Base-by-base conservation (phyloP, 2,329 filamentous ascomycete genomes). In the Exophiala mesophila region DNA sequence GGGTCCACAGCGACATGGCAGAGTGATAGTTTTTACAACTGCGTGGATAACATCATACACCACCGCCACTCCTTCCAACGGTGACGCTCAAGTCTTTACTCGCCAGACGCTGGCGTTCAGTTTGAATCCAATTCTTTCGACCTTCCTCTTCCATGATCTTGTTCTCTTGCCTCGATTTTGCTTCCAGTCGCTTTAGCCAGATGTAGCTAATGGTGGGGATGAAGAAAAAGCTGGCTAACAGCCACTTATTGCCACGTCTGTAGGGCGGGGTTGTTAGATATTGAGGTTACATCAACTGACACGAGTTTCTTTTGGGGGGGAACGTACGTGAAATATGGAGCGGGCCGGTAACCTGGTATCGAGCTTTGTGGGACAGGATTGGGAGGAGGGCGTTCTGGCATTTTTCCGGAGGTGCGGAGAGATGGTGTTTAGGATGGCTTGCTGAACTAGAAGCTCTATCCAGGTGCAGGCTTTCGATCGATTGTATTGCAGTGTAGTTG, bases 41-140 rank as follows among this genome's bases (percentile, higher is more conserved):
- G n/a, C n/a, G n/a, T n/a, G n/a, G n/a, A n/a, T n/a, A n/a, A n/a
- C n/a, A n/a, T 50, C 36, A 51, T n/a, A 51, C 36, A 8, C 48
- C 48, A n/a, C 48, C 48, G 13, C 48, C 48, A 28, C 48, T 51
- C 23, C 48, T 45, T n/a, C 45, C 45, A 16, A 51, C 48, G 4
- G 44, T 39, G 17, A 51, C 48, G 30, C 45, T 48, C 12, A 51
- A 33, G 18, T 51, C 48, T 19, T 30, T 32, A 3, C 26, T 36
- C 10, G 36, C 36, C 9, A 40, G 39, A n/a, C 45, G 35, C 19
- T 51, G 38, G n/a, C 39, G 45, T 36, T 51, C 48, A 26, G 41
- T 32, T 28, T 48, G 48, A 21, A 49, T 45, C 49, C 49, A 50
- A 23, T 45, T 52, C 32, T 44, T 32, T 9, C 49, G 34, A 12